Conservation (phyloP, 177 flowering plant species). For the Vitis hybrid region DNA sequence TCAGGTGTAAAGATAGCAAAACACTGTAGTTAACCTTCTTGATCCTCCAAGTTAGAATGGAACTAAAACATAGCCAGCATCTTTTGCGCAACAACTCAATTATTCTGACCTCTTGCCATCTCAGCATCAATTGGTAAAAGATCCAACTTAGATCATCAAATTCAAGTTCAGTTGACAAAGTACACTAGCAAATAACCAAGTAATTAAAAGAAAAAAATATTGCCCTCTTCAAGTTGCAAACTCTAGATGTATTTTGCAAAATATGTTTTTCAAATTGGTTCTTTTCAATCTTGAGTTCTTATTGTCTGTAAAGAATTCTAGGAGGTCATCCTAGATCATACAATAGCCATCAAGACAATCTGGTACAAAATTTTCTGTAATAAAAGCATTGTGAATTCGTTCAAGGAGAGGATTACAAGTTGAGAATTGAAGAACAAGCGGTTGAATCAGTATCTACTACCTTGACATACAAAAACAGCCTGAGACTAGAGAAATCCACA, state of each 20-base stretch:
- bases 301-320: not conserved
- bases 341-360: not conserved
- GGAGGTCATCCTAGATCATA: not conserved
- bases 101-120: too few species aligned
- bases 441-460: slow-evolving; percentile 5
- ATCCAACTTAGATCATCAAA: not conserved
- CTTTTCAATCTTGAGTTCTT: not conserved
- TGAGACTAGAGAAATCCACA: slow-evolving; percentile 1
- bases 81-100: too few species aligned
- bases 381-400: slow-evolving; percentile 7
- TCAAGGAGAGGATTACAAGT: slow-evolving; percentile 11
- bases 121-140: not conserved
- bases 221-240: not conserved
- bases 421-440: not conserved
- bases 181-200: not conserved
- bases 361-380: not conserved
- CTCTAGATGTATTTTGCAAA: not conserved
- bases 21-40: too few species aligned
- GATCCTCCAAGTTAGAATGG: too few species aligned
- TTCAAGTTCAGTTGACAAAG: not conserved
- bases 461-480: not conserved
- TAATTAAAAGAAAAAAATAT: not conserved
- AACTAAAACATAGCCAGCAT: too few species aligned
- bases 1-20: not conserved
- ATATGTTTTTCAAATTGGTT: not conserved